Evolutionary conservation across 208 protist genomes (phyloP).

Genomic region (Naegleria fowleri): DNA sequence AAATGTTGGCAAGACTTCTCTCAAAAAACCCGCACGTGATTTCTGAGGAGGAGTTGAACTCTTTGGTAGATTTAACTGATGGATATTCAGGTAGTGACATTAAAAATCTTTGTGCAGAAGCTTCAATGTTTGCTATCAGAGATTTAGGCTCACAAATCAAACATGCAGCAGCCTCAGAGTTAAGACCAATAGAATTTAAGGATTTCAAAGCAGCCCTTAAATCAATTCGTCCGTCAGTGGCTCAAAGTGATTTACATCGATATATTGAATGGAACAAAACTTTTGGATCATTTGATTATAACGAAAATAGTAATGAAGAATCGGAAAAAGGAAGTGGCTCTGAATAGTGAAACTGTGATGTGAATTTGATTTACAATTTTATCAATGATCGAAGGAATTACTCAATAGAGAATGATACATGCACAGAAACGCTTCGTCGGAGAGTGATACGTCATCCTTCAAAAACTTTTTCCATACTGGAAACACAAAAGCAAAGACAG

Average conservation of each 20-base stretch:
- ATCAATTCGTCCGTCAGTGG: neutral
- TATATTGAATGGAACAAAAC: slow-evolving; percentile 18
- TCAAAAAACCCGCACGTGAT: neutral
- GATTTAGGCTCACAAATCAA: neutral
- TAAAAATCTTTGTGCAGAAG: slow-evolving; percentile 75
- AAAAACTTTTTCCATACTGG: too few relatives aligned
- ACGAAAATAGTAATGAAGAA: neutral
- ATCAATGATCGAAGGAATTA: too few relatives aligned
- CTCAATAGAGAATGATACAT: too few relatives aligned
- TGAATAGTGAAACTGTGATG: too few relatives aligned
- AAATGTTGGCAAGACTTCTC: neutral
- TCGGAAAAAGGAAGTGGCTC: neutral
- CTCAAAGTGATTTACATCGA: neutral
- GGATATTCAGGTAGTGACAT: slow-evolving; percentile 80
- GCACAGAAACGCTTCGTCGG: too few relatives aligned
- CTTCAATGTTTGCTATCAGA: slow-evolving; percentile 59
- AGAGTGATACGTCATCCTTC: too few relatives aligned
- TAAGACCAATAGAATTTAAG: neutral
- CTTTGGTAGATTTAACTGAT: slow-evolving; percentile 42
- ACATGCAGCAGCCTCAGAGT: neutral
- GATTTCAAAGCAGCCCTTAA: neutral
- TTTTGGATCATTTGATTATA: slow-evolving; percentile 13
- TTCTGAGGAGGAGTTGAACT: neutral
- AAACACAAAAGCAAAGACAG: too few relatives aligned
- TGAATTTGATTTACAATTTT: too few relatives aligned